Evolutionary conservation across 169 alveolate species (phyloP).

Genomic region (Cardiosporidium cionae): DNA sequence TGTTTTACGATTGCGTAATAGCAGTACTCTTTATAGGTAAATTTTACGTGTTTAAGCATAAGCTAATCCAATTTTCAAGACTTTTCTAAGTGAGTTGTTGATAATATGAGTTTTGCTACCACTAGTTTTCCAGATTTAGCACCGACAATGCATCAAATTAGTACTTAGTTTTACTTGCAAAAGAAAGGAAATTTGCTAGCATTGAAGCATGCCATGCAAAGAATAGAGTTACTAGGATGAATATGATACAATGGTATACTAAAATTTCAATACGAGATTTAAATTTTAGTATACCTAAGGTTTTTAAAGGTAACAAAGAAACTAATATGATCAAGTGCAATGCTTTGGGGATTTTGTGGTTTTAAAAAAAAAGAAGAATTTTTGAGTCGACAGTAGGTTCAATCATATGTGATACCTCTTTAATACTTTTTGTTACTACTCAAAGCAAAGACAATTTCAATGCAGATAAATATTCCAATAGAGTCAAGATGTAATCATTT

Average conservation of each 20-base stretch:
- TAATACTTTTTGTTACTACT: no score
- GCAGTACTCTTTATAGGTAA: not conserved
- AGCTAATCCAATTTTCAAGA: not conserved
- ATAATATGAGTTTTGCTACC: not conserved
- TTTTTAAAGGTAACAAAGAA: no score
- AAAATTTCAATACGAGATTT: no score
- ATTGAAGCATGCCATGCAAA: no score
- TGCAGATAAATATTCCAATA: not conserved
- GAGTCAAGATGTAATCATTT: not conserved
- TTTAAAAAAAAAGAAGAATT: no score
- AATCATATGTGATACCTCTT: no score
- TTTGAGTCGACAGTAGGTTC: no score
- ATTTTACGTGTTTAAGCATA: not conserved
- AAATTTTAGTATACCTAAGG: no score
- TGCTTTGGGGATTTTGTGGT: no score
- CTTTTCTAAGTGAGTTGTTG: not conserved
- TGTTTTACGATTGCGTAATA: not conserved
- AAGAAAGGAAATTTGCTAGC: not conserved
- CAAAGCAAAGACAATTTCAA: not conserved
- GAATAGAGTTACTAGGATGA: no score
- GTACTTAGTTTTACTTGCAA: not conserved
- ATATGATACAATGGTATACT: no score
- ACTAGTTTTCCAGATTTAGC: not conserved
- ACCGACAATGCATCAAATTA: not conserved
- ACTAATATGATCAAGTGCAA: no score